These are phyloP conservation scores for Bjerkandera adusta DNA, from an alignment of 1,284 basidiomycete genomes.

Conservation along the genomic window DNA sequence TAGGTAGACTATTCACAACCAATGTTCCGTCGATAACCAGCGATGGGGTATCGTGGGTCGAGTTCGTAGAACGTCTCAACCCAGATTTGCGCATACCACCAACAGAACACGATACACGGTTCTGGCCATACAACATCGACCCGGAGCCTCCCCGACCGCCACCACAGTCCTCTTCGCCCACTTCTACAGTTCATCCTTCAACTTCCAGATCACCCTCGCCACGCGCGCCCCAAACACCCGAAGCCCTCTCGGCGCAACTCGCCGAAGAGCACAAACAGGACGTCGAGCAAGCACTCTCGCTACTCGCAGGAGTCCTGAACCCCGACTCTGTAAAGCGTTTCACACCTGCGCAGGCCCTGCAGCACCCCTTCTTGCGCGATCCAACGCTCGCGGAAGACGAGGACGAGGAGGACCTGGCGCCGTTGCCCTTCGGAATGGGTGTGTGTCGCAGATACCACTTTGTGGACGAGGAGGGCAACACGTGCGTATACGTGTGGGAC, in stretches of 20 bases:
- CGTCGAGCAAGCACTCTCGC: slow-evolving; percentile 68
- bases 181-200: slow-evolving; percentile 20
- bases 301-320: slow-evolving; percentile 70
- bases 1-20: slow-evolving; percentile 83
- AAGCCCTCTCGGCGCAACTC: slow-evolving; percentile 22
- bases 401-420: slow-evolving; percentile 64
- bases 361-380: slow-evolving; percentile 70
- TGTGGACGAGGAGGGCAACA: slow-evolving; percentile 37
- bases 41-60: slow-evolving; percentile 66
- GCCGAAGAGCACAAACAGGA: slow-evolving; percentile 46
- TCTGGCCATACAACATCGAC: slow-evolving; percentile 46
- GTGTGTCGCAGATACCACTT: slow-evolving; percentile 60
- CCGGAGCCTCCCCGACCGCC: slow-evolving; percentile 23
- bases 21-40: slow-evolving; percentile 77
- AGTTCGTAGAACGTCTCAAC: slow-evolving; percentile 77
- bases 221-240: slow-evolving; percentile 17
- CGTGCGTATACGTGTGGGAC: slow-evolving; percentile 1
- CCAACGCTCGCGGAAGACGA: slow-evolving; percentile 25
- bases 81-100: slow-evolving; percentile 65
- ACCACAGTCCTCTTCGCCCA: slow-evolving; percentile 35
- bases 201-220: slow-evolving; percentile 23
- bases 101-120: slow-evolving; percentile 42
- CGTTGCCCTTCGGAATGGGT: slow-evolving; percentile 65
- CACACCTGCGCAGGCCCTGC: slow-evolving; percentile 73
- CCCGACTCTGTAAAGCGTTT: slow-evolving; percentile 75